Percentiles rank a stretch among this genome's conserved stretches.
Conservation (phyloP, 345 rosid species). For the Xanthoceras sorbifolium region DNA sequence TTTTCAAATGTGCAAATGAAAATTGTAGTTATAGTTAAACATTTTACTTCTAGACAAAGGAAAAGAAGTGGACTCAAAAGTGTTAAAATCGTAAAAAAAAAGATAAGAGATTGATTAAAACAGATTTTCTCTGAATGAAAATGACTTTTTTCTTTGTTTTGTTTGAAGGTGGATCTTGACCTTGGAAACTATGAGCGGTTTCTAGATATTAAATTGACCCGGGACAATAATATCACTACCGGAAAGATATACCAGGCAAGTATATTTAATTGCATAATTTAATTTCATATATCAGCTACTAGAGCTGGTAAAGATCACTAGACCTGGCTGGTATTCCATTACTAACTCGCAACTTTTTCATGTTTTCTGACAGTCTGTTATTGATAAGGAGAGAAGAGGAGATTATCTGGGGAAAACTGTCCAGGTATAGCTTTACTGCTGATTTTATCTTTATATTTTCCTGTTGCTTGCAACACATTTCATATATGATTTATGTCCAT, state of each 20-base stretch:
- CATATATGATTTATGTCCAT: background rate
- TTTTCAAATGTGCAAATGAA: background rate
- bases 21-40: background rate
- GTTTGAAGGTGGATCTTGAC: conserved; percentile 89
- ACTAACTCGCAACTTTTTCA: conserved; percentile 3
- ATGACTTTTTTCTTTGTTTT: background rate
- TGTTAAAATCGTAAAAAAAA: background rate
- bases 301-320: conserved; percentile 1
- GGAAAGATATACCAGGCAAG: conserved; percentile 93
- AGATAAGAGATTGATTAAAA: background rate
- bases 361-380: conserved; percentile 56
- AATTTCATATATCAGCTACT: background rate
- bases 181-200: conserved; percentile 99
- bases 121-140: background rate
- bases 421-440: conserved; percentile 53
- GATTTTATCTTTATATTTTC: background rate
- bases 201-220: conserved; percentile 75
- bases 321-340: background rate
- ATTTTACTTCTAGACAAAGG: background rate
- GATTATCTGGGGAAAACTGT: conserved; percentile 97
- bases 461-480: background rate
- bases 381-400: conserved; percentile 91
- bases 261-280: background rate
- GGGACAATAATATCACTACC: conserved; percentile 89
- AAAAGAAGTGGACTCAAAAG: background rate